phyloP scores from a whole-genome alignment of 225 moss, liverwort and hornwort species.

The Thuidium tamariscinum region DNA sequence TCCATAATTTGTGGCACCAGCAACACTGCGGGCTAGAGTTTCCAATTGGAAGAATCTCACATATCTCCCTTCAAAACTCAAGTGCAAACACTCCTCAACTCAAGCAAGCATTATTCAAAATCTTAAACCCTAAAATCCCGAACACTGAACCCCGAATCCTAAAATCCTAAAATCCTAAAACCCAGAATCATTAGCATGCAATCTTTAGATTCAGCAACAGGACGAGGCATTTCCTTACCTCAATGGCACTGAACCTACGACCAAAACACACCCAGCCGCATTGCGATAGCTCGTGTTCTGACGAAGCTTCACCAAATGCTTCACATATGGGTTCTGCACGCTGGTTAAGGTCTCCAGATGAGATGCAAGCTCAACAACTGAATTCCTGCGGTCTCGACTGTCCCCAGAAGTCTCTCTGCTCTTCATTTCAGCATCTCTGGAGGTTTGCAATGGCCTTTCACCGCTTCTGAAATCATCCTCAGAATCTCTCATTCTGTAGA shows the following conservation, averaged over 20 bases:
- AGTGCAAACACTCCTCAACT: not conserved
- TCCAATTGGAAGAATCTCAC: slow-evolving; percentile 14
- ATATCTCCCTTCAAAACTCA: slow-evolving; percentile 48
- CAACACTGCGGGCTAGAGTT: not conserved
- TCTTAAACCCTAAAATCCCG: not conserved
- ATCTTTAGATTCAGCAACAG: not conserved
- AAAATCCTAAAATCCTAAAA: not conserved
- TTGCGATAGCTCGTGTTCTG: slow-evolving; percentile 52
- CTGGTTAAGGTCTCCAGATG: slow-evolving; percentile 51
- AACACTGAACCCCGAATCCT: not conserved
- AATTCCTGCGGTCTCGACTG: not conserved
- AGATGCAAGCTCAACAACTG: slow-evolving; percentile 15
- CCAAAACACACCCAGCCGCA: slow-evolving; percentile 46
- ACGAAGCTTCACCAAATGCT: slow-evolving; percentile 79
- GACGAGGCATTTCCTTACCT: slow-evolving; percentile 6
- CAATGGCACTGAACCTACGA: slow-evolving; percentile 70
- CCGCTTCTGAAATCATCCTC: not conserved
- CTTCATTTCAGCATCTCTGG: not conserved
- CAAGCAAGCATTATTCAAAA: not conserved
- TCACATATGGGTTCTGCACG: slow-evolving; percentile 64
- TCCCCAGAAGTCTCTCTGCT: not conserved
- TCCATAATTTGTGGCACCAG: not conserved
- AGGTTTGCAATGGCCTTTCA: not conserved
- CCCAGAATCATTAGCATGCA: not conserved
- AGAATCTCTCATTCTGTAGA: not conserved